A percentile compares a stretch with the other conserved stretches of the same genome.
Evolutionary conservation across 371 early-diverging fungal genomes (phyloP).

Genomic region (Zopfochytrium polystomum): DNA sequence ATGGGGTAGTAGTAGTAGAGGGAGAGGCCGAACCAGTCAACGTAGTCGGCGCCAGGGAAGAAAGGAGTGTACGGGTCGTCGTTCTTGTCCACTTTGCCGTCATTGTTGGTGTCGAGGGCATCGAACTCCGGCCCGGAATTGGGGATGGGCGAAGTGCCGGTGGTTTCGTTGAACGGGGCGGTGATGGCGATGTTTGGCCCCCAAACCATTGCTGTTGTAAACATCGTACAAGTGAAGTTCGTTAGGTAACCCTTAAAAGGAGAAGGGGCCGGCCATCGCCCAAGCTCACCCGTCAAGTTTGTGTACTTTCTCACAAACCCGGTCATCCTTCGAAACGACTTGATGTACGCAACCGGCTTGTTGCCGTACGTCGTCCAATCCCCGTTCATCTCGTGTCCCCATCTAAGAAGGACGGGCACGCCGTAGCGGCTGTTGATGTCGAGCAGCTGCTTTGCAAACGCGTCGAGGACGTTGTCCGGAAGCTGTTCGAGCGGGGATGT

Average conservation of each 20-base stretch:
- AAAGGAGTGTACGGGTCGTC: slow-evolving; percentile 44
- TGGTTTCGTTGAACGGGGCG: slow-evolving; percentile 34
- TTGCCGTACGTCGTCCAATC: slow-evolving; percentile 12
- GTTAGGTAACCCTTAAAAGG: too few relatives aligned
- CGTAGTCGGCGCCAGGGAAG: slow-evolving; percentile 45
- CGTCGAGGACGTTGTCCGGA: too few relatives aligned
- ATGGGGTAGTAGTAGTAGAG: slow-evolving; percentile 10
- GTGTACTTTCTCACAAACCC: slow-evolving; percentile 15
- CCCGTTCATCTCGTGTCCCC: too few relatives aligned
- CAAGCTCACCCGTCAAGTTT: slow-evolving; percentile 21
- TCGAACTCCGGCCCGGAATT: slow-evolving; percentile 15
- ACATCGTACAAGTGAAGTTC: background rate
- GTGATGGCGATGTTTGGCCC: slow-evolving; percentile 41
- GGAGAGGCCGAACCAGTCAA: slow-evolving; percentile 49
- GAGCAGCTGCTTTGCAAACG: slow-evolving; percentile 12
- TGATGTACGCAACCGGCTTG: slow-evolving; percentile 12
- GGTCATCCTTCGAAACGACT: slow-evolving; percentile 14
- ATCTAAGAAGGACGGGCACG: too few relatives aligned
- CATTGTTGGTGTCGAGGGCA: slow-evolving; percentile 39
- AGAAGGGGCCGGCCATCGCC: too few relatives aligned
- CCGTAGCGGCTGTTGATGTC: too few relatives aligned
- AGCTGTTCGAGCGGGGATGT: too few relatives aligned
- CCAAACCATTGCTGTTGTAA: slow-evolving; percentile 41
- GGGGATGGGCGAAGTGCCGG: background rate
- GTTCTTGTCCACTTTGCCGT: slow-evolving; percentile 20